phyloP scores from a whole-genome alignment of 345 rosid genomes.

The Anastatica hierochuntica region DNA sequence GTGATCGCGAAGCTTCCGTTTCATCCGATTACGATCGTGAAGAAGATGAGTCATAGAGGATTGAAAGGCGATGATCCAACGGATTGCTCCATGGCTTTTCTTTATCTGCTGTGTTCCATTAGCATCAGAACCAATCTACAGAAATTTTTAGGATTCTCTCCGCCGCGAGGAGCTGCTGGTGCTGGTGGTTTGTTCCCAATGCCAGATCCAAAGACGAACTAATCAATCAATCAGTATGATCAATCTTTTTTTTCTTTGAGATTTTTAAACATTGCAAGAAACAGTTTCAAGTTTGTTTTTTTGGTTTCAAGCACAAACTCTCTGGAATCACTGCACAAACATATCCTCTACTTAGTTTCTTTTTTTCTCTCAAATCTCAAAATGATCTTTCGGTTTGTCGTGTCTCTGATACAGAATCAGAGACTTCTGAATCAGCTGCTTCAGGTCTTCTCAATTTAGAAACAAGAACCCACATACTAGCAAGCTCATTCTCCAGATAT shows the following conservation, averaged over 20 bases:
- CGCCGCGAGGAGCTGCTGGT: slow-evolving; percentile 63
- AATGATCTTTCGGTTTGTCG: slow-evolving; percentile 19
- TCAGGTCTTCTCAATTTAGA: slow-evolving; percentile 73
- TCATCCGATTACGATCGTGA: slow-evolving; percentile 59
- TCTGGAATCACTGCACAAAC: slow-evolving; percentile 24
- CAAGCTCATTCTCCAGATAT: slow-evolving; percentile 92
- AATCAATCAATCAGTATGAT: slow-evolving; percentile 19
- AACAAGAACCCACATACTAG: slow-evolving; percentile 98
- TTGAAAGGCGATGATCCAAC: slow-evolving; percentile 71
- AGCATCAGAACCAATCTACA: slow-evolving; percentile 86
- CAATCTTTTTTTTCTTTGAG: neutral
- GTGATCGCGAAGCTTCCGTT: slow-evolving; percentile 92
- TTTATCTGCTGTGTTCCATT: slow-evolving; percentile 74
- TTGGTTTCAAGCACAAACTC: slow-evolving; percentile 6
- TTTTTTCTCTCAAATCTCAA: slow-evolving; percentile 15
- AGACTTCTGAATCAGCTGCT: slow-evolving; percentile 37
- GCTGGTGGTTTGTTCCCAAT: slow-evolving; percentile 84
- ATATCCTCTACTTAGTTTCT: neutral
- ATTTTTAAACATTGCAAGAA: neutral
- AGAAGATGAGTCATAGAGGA: slow-evolving; percentile 94
- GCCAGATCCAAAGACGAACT: slow-evolving; percentile 88
- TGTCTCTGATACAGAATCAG: slow-evolving; percentile 32
- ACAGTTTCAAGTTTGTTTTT: neutral
- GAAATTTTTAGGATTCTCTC: slow-evolving; percentile 74
- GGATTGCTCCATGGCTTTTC: slow-evolving; percentile 94